Conservation (phyloP, 495 filamentous ascomycete genomes). For the Aspergillus avenaceus region DNA sequence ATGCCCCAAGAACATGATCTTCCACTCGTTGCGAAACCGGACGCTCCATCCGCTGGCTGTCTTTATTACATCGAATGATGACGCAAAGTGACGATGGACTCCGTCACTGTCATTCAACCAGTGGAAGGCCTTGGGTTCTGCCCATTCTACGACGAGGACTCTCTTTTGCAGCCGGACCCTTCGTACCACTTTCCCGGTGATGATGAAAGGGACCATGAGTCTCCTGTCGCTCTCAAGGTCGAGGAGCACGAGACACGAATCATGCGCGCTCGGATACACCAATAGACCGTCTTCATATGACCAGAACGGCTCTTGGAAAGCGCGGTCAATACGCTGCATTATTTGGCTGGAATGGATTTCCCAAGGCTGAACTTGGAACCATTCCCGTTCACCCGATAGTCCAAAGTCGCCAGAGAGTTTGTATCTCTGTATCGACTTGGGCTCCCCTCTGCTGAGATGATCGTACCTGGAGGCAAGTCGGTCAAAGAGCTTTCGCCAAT, state of each 20-base stretch:
- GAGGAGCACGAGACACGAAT: constrained; percentile 44
- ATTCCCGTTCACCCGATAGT: constrained; percentile 28
- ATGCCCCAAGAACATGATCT: constrained; percentile 59
- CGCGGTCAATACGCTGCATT: constrained; percentile 34
- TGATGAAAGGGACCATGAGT: constrained; percentile 52
- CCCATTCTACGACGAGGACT: constrained; percentile 64
- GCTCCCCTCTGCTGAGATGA: constrained; percentile 46
- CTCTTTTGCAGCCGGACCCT: constrained; percentile 53
- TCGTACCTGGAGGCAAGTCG: constrained; percentile 54
- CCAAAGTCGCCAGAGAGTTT: constrained; percentile 35
- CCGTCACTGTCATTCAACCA: constrained; percentile 54
- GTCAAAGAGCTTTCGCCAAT: constrained; percentile 48
- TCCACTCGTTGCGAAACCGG: constrained; percentile 62
- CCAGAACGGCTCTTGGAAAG: constrained; percentile 57
- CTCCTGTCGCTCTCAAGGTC: constrained; percentile 47
- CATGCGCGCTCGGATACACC: constrained; percentile 47
- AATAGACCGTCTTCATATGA: constrained; percentile 56
- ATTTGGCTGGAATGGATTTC: constrained; percentile 47
- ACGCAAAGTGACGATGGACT: constrained; percentile 62
- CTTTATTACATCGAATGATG: constrained; percentile 51
- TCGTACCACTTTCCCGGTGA: constrained; percentile 50
- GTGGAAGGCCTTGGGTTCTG: constrained; percentile 53
- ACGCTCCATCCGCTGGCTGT: constrained; percentile 39
- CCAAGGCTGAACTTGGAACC: constrained; percentile 54
- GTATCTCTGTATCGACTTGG: constrained; percentile 45